These are phyloP conservation scores for Gracilaria caudata DNA, from an alignment of 23 red algal species.

Conservation along the genomic window DNA sequence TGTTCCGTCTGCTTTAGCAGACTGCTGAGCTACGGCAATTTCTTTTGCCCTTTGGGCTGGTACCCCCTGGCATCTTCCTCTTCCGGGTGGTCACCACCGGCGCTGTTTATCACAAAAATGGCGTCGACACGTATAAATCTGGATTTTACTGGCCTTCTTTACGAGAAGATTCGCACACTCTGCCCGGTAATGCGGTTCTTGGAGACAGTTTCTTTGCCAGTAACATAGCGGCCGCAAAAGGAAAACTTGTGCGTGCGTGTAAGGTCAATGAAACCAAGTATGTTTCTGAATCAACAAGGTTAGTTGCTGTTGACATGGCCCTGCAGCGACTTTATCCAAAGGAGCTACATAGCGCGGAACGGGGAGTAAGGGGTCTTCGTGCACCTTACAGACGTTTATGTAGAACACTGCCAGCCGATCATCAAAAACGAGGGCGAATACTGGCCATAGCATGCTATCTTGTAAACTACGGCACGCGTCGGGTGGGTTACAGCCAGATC, in stretches of 20 bases:
- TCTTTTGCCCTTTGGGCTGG: too few species aligned
- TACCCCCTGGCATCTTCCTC: too few species aligned
- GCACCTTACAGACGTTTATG: background rate
- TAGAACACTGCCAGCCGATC: background rate
- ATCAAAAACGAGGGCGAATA: too few species aligned
- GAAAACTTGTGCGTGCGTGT: slow-evolving; percentile 11
- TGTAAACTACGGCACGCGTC: too few species aligned
- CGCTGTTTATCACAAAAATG: too few species aligned
- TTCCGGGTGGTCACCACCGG: too few species aligned
- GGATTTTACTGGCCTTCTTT: background rate
- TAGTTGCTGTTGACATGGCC: slow-evolving; percentile 20
- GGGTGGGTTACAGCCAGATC: too few species aligned
- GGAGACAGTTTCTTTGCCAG: background rate
- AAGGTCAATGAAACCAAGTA: slow-evolving; percentile 24
- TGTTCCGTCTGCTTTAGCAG: too few species aligned
- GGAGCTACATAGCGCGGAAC: slow-evolving; percentile 24
- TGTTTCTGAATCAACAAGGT: background rate
- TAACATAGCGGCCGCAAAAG: too few species aligned
- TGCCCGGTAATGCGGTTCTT: background rate
- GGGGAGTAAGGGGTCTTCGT: background rate
- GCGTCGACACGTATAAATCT: background rate
- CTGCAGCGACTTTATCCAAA: slow-evolving; percentile 15
- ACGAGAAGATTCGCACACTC: too few species aligned
- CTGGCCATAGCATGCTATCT: too few species aligned
- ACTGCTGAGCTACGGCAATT: too few species aligned